Base-by-base conservation (phyloP, 805 yeast genomes). In the Candida wancherniae region DNA sequence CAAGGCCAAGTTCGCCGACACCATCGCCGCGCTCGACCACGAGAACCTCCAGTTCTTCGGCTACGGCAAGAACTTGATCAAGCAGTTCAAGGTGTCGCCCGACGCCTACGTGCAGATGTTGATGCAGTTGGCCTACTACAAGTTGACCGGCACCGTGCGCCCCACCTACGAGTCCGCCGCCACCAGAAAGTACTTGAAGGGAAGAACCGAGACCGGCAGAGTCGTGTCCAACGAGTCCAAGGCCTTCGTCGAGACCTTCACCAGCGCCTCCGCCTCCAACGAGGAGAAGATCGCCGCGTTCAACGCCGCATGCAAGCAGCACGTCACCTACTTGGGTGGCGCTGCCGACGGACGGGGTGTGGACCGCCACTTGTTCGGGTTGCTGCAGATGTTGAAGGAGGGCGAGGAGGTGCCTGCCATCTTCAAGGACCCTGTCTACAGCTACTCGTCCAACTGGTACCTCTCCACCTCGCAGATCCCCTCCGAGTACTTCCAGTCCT, bases 91-190 rank as follows among this genome's bases (percentile, higher is more conserved):
- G 61, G 69, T 73, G 29, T 84, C 95, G 1, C 98, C 98, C 16
- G 98, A 90, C 58, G 95, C 96, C 1, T 90, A 73, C 53, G 75
- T 85, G 31, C 98, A 90, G 61, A 80, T 88, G 80, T 55, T 87
- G 47, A 75, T 90, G 51, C 98, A 90, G 69, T 70, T 92, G 42
- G 95, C 95, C 12, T 82, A 86, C 60, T 90, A 67, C 68, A 87
- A 86, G 61, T 68, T 78, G 61, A 71, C 84, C 23, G 94, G 95
- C 14, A 74, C 71, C 32, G 68, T 77, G 32, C 73, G 90, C 52
- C 96, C 97, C 42, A 90, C 97, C 9, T 90, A 90, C 61, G 98
- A 90, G 61, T 80, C 95, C 30, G 96, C 97, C 3, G 85, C 97
- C 13, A 90, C 97, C 2, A 77, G 97, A 59, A 80, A 77, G 55